Percentiles rank a stretch among this genome's conserved stretches.
These are phyloP conservation scores for Vitis riparia DNA, from an alignment of 164 flowering plant species.

Conservation along the genomic window DNA sequence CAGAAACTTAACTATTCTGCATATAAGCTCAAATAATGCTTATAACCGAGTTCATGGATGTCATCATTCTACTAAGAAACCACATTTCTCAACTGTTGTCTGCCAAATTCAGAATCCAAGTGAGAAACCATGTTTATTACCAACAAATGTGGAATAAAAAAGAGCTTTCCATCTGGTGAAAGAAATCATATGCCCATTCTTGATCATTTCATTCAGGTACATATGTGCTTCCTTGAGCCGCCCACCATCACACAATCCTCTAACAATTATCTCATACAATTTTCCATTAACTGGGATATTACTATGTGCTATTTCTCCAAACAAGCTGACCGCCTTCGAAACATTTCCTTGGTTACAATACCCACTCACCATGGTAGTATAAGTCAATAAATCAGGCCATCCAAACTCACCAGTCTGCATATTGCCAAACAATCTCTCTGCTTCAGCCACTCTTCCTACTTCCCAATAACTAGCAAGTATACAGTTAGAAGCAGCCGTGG, in stretches of 20 bases:
- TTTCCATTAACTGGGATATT: conserved; percentile 13
- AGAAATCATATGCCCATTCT: conserved; percentile 31
- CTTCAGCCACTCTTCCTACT: conserved; percentile 26
- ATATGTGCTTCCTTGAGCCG: conserved; percentile 26
- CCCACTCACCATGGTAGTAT: conserved; percentile 29
- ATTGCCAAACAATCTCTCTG: conserved; percentile 28
- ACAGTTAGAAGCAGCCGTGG: conserved; percentile 21
- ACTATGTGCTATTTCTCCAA: conserved; percentile 28
- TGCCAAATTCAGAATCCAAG: too few relatives aligned
- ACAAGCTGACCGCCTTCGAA: conserved; percentile 25
- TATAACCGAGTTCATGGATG: too few relatives aligned
- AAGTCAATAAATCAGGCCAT: conserved; percentile 18
- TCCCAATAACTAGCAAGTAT: conserved; percentile 35
- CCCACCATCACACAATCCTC: conserved; percentile 20
- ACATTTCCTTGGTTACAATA: conserved; percentile 24
- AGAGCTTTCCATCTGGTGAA: conserved; percentile 26
- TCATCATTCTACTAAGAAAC: too few relatives aligned
- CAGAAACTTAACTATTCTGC: too few relatives aligned
- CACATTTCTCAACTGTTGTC: too few relatives aligned
- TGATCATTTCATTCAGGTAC: conserved; percentile 32
- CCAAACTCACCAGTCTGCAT: conserved; percentile 22
- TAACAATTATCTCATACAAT: conserved; percentile 26
- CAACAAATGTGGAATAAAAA: conserved; percentile 9
- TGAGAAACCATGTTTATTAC: too few relatives aligned
- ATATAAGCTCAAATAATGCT: too few relatives aligned